A percentile compares a stretch with the other conserved stretches of the same genome.
phyloP scores from a whole-genome alignment of 2,329 filamentous ascomycete species.

The Tothia fuscella region DNA sequence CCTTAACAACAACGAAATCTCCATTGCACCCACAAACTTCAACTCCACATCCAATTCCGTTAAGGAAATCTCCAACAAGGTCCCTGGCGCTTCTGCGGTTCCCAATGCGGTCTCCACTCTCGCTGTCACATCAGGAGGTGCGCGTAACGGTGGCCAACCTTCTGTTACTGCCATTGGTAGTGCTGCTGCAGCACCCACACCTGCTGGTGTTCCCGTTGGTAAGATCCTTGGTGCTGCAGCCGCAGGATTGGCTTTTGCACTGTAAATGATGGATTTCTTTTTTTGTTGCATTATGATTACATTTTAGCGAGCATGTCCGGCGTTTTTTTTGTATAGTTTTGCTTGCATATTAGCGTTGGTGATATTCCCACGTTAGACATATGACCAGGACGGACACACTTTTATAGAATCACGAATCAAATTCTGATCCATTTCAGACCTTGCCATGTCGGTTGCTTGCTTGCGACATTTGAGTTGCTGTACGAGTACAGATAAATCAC shows the following conservation, averaged over 20 bases:
- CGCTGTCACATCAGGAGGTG: slow-evolving; percentile 31
- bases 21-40: slow-evolving; percentile 49
- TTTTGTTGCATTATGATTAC: neutral
- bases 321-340: too few species aligned
- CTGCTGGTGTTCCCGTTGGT: slow-evolving; percentile 20
- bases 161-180: slow-evolving; percentile 15
- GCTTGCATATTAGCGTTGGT: too few species aligned
- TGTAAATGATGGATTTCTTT: neutral
- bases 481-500: too few species aligned
- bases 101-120: slow-evolving; percentile 37
- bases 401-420: too few species aligned
- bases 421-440: too few species aligned
- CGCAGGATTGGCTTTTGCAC: slow-evolving; percentile 18
- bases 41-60: slow-evolving; percentile 40
- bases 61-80: slow-evolving; percentile 40
- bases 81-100: slow-evolving; percentile 43
- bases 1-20: slow-evolving; percentile 47
- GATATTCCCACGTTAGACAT: too few species aligned
- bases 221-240: slow-evolving; percentile 19
- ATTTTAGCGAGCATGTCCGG: neutral
- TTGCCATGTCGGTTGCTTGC: too few species aligned
- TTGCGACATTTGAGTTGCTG: too few species aligned
- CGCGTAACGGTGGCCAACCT: slow-evolving; percentile 24
- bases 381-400: too few species aligned
- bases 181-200: slow-evolving; percentile 16